Percentiles rank a stretch among this genome's conserved stretches.
Conservation (phyloP, 202 grass and related monocot species). For the Digitaria exilis region DNA sequence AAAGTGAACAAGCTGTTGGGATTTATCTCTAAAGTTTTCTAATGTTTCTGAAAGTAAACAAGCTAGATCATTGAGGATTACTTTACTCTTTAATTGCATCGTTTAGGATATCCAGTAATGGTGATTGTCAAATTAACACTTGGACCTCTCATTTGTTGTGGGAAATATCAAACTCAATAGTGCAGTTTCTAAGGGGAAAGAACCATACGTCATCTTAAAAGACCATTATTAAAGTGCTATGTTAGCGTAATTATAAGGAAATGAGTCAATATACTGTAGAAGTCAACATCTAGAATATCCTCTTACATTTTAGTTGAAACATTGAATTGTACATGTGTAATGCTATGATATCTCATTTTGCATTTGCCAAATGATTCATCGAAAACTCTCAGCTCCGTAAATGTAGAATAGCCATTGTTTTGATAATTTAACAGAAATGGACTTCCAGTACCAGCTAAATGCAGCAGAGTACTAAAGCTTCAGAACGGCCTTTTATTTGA, state of each 20-base stretch:
- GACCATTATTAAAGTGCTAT: slow-evolving; percentile 2
- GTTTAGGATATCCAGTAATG: background rate
- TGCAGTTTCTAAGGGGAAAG: background rate
- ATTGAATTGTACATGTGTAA: background rate
- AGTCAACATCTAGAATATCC: background rate
- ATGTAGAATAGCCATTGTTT: background rate
- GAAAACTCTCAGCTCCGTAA: background rate
- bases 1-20: background rate
- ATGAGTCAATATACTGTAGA: background rate
- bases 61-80: background rate
- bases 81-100: background rate
- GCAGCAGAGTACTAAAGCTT: background rate
- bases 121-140: background rate
- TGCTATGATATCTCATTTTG: slow-evolving; percentile 2
- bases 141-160: background rate
- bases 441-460: background rate
- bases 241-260: background rate
- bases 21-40: slow-evolving; percentile 11
- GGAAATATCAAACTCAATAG: slow-evolving; percentile 9
- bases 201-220: background rate
- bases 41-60: background rate
- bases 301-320: background rate
- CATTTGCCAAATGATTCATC: background rate
- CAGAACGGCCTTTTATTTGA: background rate
- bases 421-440: background rate